phyloP scores from a whole-genome alignment of 2,329 filamentous ascomycete genomes.

The Diaporthe citrichinensis region DNA sequence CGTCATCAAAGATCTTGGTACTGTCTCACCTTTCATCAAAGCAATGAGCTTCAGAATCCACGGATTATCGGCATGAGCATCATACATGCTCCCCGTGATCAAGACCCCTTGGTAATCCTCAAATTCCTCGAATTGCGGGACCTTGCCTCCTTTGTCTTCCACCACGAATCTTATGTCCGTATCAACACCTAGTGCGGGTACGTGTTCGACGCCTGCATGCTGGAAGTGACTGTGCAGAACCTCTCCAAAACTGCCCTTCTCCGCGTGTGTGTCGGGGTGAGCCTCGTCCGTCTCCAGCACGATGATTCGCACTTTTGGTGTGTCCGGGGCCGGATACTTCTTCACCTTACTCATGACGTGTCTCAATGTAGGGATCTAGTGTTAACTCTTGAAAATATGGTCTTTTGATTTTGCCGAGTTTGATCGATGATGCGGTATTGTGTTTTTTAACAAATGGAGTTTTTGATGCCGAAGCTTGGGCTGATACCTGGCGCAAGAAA shows the following conservation, averaged over 20 bases:
- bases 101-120: slow-evolving; percentile 80
- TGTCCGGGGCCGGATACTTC: background rate
- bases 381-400: background rate
- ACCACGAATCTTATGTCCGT: slow-evolving; percentile 16
- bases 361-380: background rate
- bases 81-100: slow-evolving; percentile 78
- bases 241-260: slow-evolving; percentile 67
- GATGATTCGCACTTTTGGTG: slow-evolving; percentile 54
- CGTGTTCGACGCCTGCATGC: slow-evolving; percentile 64
- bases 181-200: slow-evolving; percentile 61
- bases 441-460: background rate
- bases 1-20: rapidly evolving
- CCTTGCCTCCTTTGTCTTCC: slow-evolving; percentile 13
- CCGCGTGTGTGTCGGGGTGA: slow-evolving; percentile 63
- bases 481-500: background rate
- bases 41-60: slow-evolving; percentile 72
- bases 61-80: slow-evolving; percentile 77
- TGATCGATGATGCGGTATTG: too few relatives aligned
- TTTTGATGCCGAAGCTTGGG: background rate
- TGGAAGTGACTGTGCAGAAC: slow-evolving; percentile 67
- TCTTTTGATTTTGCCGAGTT: background rate
- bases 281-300: slow-evolving; percentile 72
- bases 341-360: background rate
- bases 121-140: slow-evolving; percentile 62
- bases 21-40: background rate